These are phyloP conservation scores for Seiridium cupressi DNA, from an alignment of 2,329 filamentous ascomycete species.

Conservation along the genomic window DNA sequence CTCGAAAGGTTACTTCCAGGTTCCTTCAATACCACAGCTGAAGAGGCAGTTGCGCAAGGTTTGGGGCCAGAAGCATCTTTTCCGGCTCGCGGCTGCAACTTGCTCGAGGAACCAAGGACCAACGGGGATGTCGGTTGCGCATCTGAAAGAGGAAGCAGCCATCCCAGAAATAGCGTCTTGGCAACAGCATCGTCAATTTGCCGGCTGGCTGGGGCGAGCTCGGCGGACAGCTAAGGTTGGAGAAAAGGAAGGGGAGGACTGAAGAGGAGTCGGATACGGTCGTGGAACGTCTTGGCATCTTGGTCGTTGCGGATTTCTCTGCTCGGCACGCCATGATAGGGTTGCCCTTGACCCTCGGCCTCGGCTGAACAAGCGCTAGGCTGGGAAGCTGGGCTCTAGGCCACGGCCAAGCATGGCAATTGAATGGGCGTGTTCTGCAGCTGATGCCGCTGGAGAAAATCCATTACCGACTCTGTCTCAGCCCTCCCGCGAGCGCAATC, in stretches of 20 bases:
- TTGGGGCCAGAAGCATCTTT: too few species aligned
- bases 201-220: too few species aligned
- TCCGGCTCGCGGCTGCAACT: neutral
- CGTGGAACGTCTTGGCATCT: neutral
- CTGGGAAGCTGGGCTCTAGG: neutral
- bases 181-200: constrained; percentile 1
- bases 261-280: neutral
- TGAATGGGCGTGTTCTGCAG: too few species aligned
- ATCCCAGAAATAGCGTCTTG: constrained; percentile 3
- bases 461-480: neutral
- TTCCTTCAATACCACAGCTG: neutral
- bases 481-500: too few species aligned
- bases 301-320: neutral
- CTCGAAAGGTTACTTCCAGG: too few species aligned
- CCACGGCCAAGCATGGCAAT: too few species aligned
- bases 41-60: neutral
- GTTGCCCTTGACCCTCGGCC: neutral
- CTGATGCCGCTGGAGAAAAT: neutral
- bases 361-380: neutral
- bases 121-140: neutral
- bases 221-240: neutral
- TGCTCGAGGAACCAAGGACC: neutral
- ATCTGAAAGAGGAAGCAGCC: constrained; percentile 7
- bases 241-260: neutral
- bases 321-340: neutral